Evolutionary conservation across 164 flowering plant genomes (phyloP).

Genomic region (Pachysandra terminalis): DNA sequence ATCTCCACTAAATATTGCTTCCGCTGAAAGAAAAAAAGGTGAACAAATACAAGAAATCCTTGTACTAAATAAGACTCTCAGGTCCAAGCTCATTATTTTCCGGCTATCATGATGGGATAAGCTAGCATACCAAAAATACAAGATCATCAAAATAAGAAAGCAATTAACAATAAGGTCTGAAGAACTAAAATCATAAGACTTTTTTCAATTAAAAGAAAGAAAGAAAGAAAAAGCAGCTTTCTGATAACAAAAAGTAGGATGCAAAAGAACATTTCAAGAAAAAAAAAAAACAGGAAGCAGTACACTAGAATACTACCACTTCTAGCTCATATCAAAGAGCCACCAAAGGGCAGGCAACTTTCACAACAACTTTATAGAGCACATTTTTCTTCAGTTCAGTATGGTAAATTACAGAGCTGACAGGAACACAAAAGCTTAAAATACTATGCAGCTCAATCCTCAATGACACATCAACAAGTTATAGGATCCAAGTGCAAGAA

Average conservation of each 20-base stretch:
- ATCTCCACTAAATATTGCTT: not conserved
- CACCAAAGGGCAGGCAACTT: constrained; percentile 14
- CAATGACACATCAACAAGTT: not conserved
- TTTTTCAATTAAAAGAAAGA: not conserved
- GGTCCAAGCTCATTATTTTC: not conserved
- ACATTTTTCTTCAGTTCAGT: constrained; percentile 16
- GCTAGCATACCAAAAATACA: not conserved
- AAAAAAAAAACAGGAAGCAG: constrained; percentile 1
- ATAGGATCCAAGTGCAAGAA: not conserved
- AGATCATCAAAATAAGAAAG: not conserved
- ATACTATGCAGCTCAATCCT: not conserved
- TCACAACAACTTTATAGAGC: constrained; percentile 21
- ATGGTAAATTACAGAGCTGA: constrained; percentile 19
- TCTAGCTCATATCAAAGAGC: constrained; percentile 14
- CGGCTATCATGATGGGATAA: not conserved
- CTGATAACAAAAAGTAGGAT: too few species aligned
- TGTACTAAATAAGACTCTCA: not conserved
- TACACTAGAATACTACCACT: constrained; percentile 1
- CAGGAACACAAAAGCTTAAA: constrained; percentile 16
- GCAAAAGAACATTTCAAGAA: not conserved
- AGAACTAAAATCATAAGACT: not conserved
- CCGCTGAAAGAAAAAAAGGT: not conserved
- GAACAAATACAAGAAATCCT: not conserved
- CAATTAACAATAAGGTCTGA: not conserved
- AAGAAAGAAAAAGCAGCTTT: too few species aligned